Conservation (phyloP, 2,329 filamentous ascomycete genomes). For the Emmonsiellopsis sp. region DNA sequence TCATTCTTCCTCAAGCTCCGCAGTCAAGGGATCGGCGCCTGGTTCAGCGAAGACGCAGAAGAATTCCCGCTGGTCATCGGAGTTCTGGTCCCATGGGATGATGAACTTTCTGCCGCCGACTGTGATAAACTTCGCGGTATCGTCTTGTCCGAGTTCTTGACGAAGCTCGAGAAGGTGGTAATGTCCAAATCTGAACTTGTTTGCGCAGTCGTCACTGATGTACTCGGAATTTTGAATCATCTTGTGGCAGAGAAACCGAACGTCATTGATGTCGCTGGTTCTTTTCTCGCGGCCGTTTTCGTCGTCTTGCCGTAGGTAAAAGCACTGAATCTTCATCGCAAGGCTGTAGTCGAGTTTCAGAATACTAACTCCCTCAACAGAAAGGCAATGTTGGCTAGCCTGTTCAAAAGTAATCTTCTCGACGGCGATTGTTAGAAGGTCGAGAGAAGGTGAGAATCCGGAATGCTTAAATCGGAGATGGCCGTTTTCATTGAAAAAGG, state of each 20-base stretch:
- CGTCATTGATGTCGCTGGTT: background rate
- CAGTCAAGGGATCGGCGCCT: background rate
- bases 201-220: background rate
- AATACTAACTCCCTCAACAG: no score
- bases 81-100: background rate
- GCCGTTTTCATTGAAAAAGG: no score
- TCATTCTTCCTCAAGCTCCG: background rate
- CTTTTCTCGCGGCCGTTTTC: background rate
- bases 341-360: background rate
- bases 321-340: slow-evolving; percentile 2
- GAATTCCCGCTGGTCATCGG: background rate
- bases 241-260: background rate
- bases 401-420: no score
- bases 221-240: background rate
- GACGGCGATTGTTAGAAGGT: no score
- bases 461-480: no score
- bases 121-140: background rate
- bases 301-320: slow-evolving; percentile 1
- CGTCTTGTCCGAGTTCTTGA: background rate
- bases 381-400: no score
- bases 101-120: background rate
- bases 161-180: background rate
- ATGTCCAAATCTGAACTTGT: background rate
- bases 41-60: background rate
- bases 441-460: no score